These are phyloP conservation scores for Conringia planisiliqua DNA, from an alignment of 345 rosid genomes.

Conservation along the genomic window DNA sequence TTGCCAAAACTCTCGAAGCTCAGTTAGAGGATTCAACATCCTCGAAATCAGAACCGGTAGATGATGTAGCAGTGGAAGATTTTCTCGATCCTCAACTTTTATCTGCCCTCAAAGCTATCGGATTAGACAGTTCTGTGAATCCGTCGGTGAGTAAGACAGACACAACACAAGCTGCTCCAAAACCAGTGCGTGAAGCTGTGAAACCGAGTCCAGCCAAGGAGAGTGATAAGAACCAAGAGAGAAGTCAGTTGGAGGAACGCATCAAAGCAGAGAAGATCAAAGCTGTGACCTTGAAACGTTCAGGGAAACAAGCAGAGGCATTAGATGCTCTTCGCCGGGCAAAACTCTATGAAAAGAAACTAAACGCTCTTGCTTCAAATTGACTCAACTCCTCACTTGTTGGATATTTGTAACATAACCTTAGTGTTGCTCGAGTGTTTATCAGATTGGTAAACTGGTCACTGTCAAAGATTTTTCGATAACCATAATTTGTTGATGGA, in stretches of 20 bases:
- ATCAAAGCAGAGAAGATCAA: slow-evolving; percentile 76
- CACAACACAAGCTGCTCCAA: slow-evolving; percentile 9
- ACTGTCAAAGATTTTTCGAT: not conserved
- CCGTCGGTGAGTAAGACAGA: slow-evolving; percentile 27
- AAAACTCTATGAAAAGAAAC: slow-evolving; percentile 68
- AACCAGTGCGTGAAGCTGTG: slow-evolving; percentile 41
- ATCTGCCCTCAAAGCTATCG: slow-evolving; percentile 73
- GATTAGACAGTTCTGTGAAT: slow-evolving; percentile 44
- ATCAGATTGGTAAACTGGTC: not conserved
- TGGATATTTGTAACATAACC: not conserved
- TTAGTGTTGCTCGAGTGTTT: not conserved
- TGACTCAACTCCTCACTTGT: slow-evolving; percentile 11
- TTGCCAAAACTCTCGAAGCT: slow-evolving; percentile 86
- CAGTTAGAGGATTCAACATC: slow-evolving; percentile 63
- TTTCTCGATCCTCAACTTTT: slow-evolving; percentile 92
- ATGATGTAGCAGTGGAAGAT: slow-evolving; percentile 67
- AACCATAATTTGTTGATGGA: not conserved
- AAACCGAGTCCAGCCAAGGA: slow-evolving; percentile 55
- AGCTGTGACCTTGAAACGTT: slow-evolving; percentile 72
- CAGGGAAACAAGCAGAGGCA: slow-evolving; percentile 92
- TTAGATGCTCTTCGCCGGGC: slow-evolving; percentile 80
- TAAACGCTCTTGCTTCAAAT: slow-evolving; percentile 41
- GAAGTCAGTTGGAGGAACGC: slow-evolving; percentile 60
- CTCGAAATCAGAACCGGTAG: slow-evolving; percentile 35
- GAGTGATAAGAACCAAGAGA: slow-evolving; percentile 42